Evolutionary conservation across 75 land plant genomes (phyloP).

Genomic region (Larix kaempferi): DNA sequence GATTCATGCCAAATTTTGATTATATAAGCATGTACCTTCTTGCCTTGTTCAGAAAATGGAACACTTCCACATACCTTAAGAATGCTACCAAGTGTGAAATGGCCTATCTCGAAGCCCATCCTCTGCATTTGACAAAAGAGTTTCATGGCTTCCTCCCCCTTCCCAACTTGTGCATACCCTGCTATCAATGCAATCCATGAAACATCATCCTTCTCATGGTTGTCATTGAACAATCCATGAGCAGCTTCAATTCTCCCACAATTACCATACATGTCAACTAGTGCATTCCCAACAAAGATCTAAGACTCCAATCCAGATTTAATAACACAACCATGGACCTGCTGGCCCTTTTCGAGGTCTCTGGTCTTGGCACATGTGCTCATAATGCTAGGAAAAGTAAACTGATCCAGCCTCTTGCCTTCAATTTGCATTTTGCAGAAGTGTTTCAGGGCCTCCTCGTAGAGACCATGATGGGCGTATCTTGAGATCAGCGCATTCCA

Average conservation of each 20-base stretch:
- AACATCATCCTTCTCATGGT: no score
- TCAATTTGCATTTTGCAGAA: no score
- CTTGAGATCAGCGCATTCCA: no score
- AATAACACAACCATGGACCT: slow-evolving; percentile 3
- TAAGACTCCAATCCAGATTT: slow-evolving; percentile 8
- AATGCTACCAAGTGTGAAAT: slow-evolving; percentile 22
- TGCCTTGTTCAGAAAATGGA: slow-evolving; percentile 1
- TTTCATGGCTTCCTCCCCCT: slow-evolving; percentile 15
- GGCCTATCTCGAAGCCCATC: slow-evolving; percentile 11
- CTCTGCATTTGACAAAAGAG: slow-evolving; percentile 14
- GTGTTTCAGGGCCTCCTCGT: no score
- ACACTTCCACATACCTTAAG: slow-evolving; percentile 22
- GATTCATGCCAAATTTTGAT: slow-evolving; percentile 22
- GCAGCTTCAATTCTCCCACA: slow-evolving; percentile 13
- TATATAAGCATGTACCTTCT: slow-evolving; percentile 26
- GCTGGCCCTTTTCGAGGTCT: slow-evolving; percentile 1
- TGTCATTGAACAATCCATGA: slow-evolving; percentile 7
- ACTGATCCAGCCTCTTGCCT: background rate
- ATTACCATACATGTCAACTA: slow-evolving; percentile 11
- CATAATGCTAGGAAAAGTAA: slow-evolving; percentile 3
- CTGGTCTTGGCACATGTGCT: slow-evolving; percentile 4
- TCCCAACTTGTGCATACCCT: slow-evolving; percentile 10
- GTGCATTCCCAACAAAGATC: slow-evolving; percentile 2
- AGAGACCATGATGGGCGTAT: no score
- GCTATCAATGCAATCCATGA: no score